Conservation (phyloP, 1,284 basidiomycete genomes). For the Phenoliferia sp. region DNA sequence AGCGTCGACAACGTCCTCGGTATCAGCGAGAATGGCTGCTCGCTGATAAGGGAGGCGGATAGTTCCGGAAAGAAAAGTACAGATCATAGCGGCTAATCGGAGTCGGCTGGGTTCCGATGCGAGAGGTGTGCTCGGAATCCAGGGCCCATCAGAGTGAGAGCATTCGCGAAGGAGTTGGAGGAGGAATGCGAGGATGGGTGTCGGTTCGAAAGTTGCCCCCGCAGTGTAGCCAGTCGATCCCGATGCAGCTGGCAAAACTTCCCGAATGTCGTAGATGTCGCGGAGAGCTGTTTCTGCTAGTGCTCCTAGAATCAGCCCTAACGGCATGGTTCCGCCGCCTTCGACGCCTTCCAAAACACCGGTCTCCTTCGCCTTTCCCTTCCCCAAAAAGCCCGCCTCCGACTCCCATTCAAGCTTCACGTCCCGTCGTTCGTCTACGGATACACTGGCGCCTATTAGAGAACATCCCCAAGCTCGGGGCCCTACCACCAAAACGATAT, state of each 20-base stretch:
- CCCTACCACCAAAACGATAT: constrained; percentile 23
- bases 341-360: background rate
- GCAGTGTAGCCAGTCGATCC: background rate
- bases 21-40: background rate
- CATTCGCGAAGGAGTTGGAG: constrained; percentile 12
- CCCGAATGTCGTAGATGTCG: background rate
- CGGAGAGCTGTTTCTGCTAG: background rate
- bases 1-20: background rate
- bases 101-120: background rate
- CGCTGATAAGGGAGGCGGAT: constrained; percentile 3
- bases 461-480: constrained; percentile 22
- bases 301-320: background rate
- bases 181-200: background rate
- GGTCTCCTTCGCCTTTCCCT: constrained; percentile 14
- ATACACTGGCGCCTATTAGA: constrained; percentile 3
- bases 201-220: no score
- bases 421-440: constrained; percentile 3
- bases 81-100: constrained; percentile 16
- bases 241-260: background rate
- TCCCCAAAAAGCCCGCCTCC: constrained; percentile 4
- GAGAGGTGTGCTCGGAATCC: background rate
- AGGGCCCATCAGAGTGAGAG: background rate
- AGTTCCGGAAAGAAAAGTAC: constrained; percentile 13
- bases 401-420: background rate
- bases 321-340: background rate